Percentiles rank a stretch among this genome's conserved stretches.
Conservation (phyloP, 1,284 basidiomycete species). For the Naganishia albida region DNA sequence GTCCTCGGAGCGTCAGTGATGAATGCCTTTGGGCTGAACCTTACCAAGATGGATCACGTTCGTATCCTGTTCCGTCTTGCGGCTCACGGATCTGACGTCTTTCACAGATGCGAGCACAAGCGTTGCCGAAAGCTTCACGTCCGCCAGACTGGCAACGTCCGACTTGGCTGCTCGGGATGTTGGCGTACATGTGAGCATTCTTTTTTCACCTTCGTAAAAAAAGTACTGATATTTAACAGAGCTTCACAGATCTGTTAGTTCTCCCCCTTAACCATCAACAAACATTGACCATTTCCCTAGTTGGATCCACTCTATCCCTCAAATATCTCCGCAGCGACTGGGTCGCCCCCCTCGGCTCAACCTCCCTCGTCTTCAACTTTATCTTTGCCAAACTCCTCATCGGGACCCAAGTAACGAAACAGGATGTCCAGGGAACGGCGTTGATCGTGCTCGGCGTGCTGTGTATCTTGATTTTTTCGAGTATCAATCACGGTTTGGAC, state of each 20-base stretch:
- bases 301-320: conserved; percentile 53
- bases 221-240: conserved; percentile 34
- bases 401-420: conserved; percentile 52
- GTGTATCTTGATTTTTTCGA: conserved; percentile 53
- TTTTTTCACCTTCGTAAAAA: neutral
- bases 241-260: conserved; percentile 51
- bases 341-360: conserved; percentile 54
- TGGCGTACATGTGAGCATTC: conserved; percentile 51
- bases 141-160: conserved; percentile 49
- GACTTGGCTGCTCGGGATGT: conserved; percentile 54
- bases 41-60: conserved; percentile 54
- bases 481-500: conserved; percentile 54
- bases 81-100: neutral
- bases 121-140: conserved; percentile 46
- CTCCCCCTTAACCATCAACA: neutral
- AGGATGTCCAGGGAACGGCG: conserved; percentile 52
- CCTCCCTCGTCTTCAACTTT: conserved; percentile 54
- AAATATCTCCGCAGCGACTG: conserved; percentile 54
- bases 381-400: conserved; percentile 54
- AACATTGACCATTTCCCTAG: conserved; percentile 26
- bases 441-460: conserved; percentile 55
- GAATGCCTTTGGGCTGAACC: conserved; percentile 54
- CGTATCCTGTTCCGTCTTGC: conserved; percentile 2
- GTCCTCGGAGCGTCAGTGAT: conserved; percentile 48
- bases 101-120: conserved; percentile 40